phyloP scores from a whole-genome alignment of 140 eudicot genomes.

The Senecio squalidus region DNA sequence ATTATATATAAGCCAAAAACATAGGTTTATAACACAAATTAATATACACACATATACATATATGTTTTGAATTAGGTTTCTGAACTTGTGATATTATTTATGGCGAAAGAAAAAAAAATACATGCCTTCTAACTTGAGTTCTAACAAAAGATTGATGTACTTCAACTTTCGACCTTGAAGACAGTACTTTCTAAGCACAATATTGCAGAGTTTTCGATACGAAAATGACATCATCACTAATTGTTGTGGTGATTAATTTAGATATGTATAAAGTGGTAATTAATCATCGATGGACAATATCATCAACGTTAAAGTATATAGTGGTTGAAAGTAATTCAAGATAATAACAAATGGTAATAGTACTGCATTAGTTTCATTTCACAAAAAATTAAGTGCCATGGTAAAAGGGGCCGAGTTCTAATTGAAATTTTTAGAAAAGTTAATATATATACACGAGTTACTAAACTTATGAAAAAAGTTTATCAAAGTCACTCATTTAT shows the following conservation, averaged over 20 bases:
- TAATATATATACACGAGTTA: too few species aligned
- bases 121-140: too few species aligned
- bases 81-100: not conserved
- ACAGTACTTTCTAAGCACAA: not conserved
- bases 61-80: conserved; percentile 3
- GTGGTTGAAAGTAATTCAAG: not conserved
- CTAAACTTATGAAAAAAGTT: too few species aligned
- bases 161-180: not conserved
- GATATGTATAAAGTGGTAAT: too few species aligned
- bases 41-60: not conserved
- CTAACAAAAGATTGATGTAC: not conserved
- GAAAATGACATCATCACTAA: not conserved
- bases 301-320: not conserved
- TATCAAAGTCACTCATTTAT: too few species aligned
- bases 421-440: too few species aligned
- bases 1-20: conserved; percentile 11
- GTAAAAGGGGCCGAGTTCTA: too few species aligned
- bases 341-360: too few species aligned
- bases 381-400: too few species aligned
- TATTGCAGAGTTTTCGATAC: not conserved
- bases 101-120: not conserved
- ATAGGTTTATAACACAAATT: conserved; percentile 1
- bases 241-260: not conserved
- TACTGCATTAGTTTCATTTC: too few species aligned
- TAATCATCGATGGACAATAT: too few species aligned